phyloP scores from a whole-genome alignment of 2,329 filamentous ascomycete genomes.

The Lomentospora prolificans region DNA sequence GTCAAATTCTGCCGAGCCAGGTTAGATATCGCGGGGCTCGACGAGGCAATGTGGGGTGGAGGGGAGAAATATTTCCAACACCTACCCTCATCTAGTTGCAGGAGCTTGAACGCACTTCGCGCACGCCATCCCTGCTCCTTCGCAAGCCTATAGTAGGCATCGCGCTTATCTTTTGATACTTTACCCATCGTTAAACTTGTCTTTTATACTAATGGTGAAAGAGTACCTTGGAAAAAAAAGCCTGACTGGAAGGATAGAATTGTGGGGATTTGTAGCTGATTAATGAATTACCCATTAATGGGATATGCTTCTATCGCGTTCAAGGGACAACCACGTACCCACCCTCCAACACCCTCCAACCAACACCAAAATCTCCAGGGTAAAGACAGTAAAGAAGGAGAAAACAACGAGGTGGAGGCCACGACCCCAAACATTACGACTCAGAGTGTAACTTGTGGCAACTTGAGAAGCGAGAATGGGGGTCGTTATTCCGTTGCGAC shows the following conservation, averaged over 20 bases:
- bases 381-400: neutral
- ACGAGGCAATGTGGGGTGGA: constrained; percentile 9
- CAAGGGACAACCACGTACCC: too few species aligned
- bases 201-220: neutral
- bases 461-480: neutral
- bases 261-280: neutral
- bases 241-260: neutral
- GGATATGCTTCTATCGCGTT: neutral
- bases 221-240: neutral
- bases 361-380: neutral
- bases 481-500: neutral
- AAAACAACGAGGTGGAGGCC: neutral
- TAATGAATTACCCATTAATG: neutral
- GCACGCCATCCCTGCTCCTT: constrained; percentile 99
- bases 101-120: constrained; percentile 89
- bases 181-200: constrained; percentile 62
- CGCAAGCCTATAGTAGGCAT: constrained; percentile 93
- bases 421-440: neutral
- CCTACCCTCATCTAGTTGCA: constrained; percentile 78
- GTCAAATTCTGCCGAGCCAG: constrained; percentile 62
- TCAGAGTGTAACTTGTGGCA: neutral
- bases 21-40: constrained; percentile 1
- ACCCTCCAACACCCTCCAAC: neutral
- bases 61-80: constrained; percentile 3
- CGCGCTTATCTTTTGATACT: constrained; percentile 96